Percentiles rank a stretch among this genome's conserved stretches.
Evolutionary conservation across 148 eudicot species (phyloP).

Genomic region (Salicornia ramosissima): DNA sequence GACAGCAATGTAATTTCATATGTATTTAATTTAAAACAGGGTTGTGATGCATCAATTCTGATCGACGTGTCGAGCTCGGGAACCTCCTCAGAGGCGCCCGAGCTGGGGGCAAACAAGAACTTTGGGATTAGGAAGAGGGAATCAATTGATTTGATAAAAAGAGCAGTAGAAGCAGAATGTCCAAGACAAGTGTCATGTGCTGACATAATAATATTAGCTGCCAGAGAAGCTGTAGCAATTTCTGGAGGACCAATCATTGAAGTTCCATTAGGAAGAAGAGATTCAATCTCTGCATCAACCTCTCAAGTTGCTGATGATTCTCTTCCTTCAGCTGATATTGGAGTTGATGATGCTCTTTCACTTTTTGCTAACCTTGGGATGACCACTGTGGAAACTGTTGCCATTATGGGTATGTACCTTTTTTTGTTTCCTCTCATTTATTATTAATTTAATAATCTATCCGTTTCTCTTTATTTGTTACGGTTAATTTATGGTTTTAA

Average conservation of each 20-base stretch:
- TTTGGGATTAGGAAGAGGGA: constrained; percentile 32
- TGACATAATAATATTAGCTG: constrained; percentile 28
- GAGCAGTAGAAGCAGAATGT: constrained; percentile 22
- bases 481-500: background rate
- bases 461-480: too few relatives aligned
- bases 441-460: constrained; percentile 4
- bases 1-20: too few relatives aligned
- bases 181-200: constrained; percentile 31
- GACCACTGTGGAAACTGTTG: constrained; percentile 28
- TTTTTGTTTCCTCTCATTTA: too few relatives aligned
- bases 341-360: constrained; percentile 25
- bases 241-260: constrained; percentile 28
- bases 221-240: constrained; percentile 31
- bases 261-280: constrained; percentile 34
- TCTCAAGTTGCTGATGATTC: constrained; percentile 27
- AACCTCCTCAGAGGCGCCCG: constrained; percentile 12
- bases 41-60: constrained; percentile 36
- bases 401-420: constrained; percentile 36
- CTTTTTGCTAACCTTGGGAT: constrained; percentile 29
- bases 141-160: constrained; percentile 21
- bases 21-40: constrained; percentile 13
- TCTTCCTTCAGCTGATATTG: constrained; percentile 30
- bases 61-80: constrained; percentile 16
- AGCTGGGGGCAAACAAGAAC: constrained; percentile 28
- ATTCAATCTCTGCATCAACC: constrained; percentile 23